phyloP scores from a whole-genome alignment of 257 asterid genomes.

The Nicotiana knightiana region DNA sequence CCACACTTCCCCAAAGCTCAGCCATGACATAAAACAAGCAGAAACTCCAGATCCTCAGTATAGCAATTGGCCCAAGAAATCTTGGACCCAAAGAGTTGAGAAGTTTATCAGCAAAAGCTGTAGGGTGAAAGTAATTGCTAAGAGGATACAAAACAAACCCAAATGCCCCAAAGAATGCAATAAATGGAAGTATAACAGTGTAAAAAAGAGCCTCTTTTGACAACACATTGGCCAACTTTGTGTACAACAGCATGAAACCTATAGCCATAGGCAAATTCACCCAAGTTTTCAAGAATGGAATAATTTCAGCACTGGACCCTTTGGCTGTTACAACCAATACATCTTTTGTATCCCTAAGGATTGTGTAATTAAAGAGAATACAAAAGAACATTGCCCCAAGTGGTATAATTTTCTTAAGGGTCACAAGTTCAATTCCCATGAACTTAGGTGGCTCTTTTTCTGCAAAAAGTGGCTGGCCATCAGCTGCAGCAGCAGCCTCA shows the following conservation, averaged over 20 bases:
- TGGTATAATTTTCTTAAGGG: slow-evolving; percentile 83
- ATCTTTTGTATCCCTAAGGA: slow-evolving; percentile 93
- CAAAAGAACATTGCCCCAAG: slow-evolving; percentile 96
- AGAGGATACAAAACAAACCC: slow-evolving; percentile 92
- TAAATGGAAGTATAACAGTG: slow-evolving; percentile 75
- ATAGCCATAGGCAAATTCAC: slow-evolving; percentile 98
- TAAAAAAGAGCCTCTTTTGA: slow-evolving; percentile 89
- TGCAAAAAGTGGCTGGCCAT: slow-evolving; percentile 38
- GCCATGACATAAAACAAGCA: slow-evolving; percentile 99
- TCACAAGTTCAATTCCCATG: slow-evolving; percentile 67
- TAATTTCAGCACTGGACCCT: slow-evolving; percentile 98
- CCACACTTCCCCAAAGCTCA: slow-evolving; percentile 99
- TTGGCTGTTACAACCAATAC: slow-evolving; percentile 93
- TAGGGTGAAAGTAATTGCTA: slow-evolving; percentile 80
- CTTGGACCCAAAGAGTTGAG: slow-evolving; percentile 72
- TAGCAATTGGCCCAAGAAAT: slow-evolving; percentile 98
- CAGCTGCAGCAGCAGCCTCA: slow-evolving; percentile 61
- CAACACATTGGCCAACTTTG: slow-evolving; percentile 81
- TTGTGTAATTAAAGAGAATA: slow-evolving; percentile 84
- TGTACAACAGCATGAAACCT: slow-evolving; percentile 87
- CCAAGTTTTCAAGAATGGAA: slow-evolving; percentile 98
- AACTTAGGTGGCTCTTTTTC: slow-evolving; percentile 61
- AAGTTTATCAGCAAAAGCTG: slow-evolving; percentile 88
- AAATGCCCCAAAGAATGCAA: slow-evolving; percentile 93
- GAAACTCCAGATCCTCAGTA: slow-evolving; percentile 97